Percentiles rank a stretch among this genome's conserved stretches.
Evolutionary conservation across 1,139 yeast species (phyloP).

Genomic region (Yamadazyma spencermartinsiae): DNA sequence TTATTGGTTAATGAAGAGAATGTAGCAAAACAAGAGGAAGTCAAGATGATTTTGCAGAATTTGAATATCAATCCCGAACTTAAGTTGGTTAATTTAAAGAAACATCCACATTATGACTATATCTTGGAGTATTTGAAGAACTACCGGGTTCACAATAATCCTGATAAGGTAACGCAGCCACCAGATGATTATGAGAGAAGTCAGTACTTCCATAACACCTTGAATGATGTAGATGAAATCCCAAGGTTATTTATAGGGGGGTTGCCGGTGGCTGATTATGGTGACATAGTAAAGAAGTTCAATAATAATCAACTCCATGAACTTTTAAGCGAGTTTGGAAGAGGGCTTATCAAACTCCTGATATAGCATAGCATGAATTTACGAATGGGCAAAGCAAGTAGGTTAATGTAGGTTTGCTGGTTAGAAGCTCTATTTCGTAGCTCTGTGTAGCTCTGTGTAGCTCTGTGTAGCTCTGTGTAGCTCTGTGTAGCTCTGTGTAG

Average conservation of each 20-base stretch:
- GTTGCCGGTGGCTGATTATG: constrained; percentile 28
- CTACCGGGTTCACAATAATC: constrained; percentile 13
- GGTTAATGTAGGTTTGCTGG: too few relatives aligned
- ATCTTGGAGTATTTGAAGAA: constrained; percentile 28
- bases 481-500: too few relatives aligned
- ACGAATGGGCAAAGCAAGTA: too few relatives aligned
- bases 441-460: too few relatives aligned
- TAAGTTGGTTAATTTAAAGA: constrained; percentile 27
- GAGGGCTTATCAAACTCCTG: constrained; percentile 24
- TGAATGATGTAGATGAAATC: constrained; percentile 19
- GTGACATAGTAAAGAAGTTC: constrained; percentile 24
- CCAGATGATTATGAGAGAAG: not conserved
- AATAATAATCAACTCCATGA: constrained; percentile 20
- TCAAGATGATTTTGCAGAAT: constrained; percentile 22
- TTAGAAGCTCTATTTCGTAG: too few relatives aligned
- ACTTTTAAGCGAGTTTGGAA: constrained; percentile 26
- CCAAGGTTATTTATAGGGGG: constrained; percentile 38
- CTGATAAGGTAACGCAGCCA: constrained; percentile 10
- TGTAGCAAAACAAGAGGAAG: constrained; percentile 20
- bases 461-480: too few relatives aligned
- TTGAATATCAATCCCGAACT: constrained; percentile 35
- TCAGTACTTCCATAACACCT: not conserved
- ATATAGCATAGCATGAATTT: constrained; percentile 1
- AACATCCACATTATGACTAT: constrained; percentile 31
- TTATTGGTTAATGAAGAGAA: constrained; percentile 22